Conservation (phyloP, 2,329 filamentous ascomycete genomes). For the Ascochyta lentis region DNA sequence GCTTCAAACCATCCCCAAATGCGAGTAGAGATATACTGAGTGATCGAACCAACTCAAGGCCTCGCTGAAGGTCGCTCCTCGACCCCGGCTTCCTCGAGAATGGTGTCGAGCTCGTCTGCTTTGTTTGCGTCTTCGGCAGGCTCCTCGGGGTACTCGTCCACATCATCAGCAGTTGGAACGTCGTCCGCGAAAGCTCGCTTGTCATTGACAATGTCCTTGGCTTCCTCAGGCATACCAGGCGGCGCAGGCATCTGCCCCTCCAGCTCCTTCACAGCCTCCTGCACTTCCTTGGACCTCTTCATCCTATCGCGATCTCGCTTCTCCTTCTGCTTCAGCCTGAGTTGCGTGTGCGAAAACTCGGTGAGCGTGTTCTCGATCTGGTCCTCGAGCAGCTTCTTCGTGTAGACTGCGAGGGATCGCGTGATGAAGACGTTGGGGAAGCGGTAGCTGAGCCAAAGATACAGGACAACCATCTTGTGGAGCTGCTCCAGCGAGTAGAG, state of each 20-base stretch:
- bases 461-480: conserved; percentile 82
- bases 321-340: conserved; percentile 7
- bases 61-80: not conserved
- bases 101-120: conserved; percentile 1
- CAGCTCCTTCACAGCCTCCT: conserved; percentile 8
- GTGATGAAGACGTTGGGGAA: conserved; percentile 81
- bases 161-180: conserved; percentile 18
- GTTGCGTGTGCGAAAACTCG: conserved; percentile 58
- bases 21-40: not conserved
- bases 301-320: conserved; percentile 11
- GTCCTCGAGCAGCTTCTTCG: conserved; percentile 78
- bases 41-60: not conserved
- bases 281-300: conserved; percentile 9
- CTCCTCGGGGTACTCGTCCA: conserved; percentile 28
- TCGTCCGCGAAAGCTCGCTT: conserved; percentile 9
- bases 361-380: conserved; percentile 71
- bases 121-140: not conserved
- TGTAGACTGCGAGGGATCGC: conserved; percentile 76
- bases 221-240: conserved; percentile 19
- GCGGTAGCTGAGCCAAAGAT: conserved; percentile 92
- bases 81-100: not conserved
- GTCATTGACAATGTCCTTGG: conserved; percentile 26
- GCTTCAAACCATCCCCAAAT: not conserved
- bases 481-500: conserved; percentile 75
- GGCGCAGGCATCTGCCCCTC: conserved; percentile 5